These are phyloP conservation scores for Geotrichum citri-aurantii DNA, from an alignment of 1,139 yeast species.

Conservation along the genomic window DNA sequence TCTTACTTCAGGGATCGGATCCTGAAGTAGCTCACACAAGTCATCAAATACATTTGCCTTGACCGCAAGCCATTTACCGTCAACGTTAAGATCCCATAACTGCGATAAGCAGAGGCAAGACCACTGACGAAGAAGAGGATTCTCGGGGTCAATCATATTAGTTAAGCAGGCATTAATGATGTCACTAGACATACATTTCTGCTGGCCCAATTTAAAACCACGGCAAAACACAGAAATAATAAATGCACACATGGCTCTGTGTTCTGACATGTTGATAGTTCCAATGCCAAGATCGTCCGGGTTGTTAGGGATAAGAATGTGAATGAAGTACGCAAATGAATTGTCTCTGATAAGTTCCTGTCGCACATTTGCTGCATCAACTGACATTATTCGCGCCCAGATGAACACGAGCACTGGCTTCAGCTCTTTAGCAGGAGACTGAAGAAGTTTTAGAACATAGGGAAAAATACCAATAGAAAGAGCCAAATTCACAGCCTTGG, in stretches of 20 bases:
- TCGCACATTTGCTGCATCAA: constrained; percentile 84
- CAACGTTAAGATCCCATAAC: constrained; percentile 66
- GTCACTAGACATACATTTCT: constrained; percentile 69
- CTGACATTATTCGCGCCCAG: constrained; percentile 98
- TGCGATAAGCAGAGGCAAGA: constrained; percentile 74
- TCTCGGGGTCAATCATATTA: constrained; percentile 67
- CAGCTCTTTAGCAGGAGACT: constrained; percentile 92
- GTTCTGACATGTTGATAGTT: constrained; percentile 49
- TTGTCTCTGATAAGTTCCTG: constrained; percentile 87
- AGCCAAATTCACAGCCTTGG: constrained; percentile 95
- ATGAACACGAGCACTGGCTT: constrained; percentile 92
- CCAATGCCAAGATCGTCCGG: constrained; percentile 32
- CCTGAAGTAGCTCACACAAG: constrained; percentile 56
- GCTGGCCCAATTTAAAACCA: constrained; percentile 75
- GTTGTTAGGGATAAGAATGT: constrained; percentile 54
- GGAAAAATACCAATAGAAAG: constrained; percentile 94
- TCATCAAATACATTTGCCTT: constrained; percentile 59
- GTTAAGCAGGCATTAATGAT: constrained; percentile 61
- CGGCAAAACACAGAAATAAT: constrained; percentile 77
- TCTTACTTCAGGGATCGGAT: constrained; percentile 93
- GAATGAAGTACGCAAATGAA: constrained; percentile 82
- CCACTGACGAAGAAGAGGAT: constrained; percentile 90
- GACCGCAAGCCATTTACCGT: constrained; percentile 67
- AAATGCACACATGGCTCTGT: constrained; percentile 93
- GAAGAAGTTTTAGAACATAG: constrained; percentile 80